phyloP scores from a whole-genome alignment of 2,329 filamentous ascomycete genomes.

The Colletotrichum musae region DNA sequence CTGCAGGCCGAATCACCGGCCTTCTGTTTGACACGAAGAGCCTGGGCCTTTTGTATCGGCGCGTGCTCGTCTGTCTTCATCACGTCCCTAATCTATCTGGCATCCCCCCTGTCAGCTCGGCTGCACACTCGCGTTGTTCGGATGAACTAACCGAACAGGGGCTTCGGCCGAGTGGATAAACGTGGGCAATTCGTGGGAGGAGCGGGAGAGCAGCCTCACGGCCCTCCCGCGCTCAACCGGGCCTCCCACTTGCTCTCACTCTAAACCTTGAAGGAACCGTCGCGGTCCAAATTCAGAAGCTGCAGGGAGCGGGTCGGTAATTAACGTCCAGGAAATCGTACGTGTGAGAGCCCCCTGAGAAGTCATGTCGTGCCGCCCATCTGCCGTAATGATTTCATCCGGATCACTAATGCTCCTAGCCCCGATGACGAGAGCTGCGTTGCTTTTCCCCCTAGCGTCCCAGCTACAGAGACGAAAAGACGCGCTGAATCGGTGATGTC shows the following conservation, averaged over 20 bases:
- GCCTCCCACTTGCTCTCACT: too few species aligned
- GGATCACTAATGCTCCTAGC: background rate
- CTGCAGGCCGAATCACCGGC: too few species aligned
- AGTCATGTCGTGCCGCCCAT: conserved; percentile 12
- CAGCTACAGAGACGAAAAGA: too few species aligned
- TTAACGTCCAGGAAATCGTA: conserved; percentile 15
- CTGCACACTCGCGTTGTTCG: background rate
- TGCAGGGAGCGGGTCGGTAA: conserved; percentile 23
- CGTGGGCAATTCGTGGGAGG: too few species aligned
- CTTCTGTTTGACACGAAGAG: too few species aligned
- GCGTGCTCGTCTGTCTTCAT: background rate
- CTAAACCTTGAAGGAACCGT: background rate
- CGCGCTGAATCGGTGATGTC: conserved; percentile 11
- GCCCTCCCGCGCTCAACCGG: too few species aligned
- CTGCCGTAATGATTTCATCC: conserved; percentile 3
- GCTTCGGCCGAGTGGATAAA: conserved; percentile 17
- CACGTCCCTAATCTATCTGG: background rate
- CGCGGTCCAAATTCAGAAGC: conserved; percentile 2
- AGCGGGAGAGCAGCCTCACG: too few species aligned
- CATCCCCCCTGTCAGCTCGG: background rate
- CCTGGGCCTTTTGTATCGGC: background rate
- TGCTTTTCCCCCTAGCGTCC: background rate
- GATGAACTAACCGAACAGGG: conserved; percentile 27
- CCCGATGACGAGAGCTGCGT: background rate
- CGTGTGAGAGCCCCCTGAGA: background rate